phyloP scores from a whole-genome alignment of 768 basidiomycete species.

The Sporobolomyces phaffii region DNA sequence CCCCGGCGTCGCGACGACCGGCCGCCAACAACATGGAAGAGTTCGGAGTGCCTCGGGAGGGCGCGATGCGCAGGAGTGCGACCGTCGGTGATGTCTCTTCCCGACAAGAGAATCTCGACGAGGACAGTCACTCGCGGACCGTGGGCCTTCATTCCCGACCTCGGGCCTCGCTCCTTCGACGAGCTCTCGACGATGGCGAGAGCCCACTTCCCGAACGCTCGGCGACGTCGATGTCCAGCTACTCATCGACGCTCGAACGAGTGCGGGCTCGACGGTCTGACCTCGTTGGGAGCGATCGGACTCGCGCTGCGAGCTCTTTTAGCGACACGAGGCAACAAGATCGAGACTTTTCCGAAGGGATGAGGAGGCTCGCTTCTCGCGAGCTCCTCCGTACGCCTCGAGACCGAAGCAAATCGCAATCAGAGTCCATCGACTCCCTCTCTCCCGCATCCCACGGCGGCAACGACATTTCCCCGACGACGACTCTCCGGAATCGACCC shows the following conservation, averaged over 20 bases:
- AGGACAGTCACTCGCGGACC: not conserved
- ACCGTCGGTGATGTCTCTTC: not conserved
- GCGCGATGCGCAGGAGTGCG: not conserved
- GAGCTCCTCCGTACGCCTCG: not conserved
- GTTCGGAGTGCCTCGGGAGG: not conserved
- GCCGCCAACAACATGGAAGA: not conserved
- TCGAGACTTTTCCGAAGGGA: not conserved
- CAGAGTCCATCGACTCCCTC: not conserved
- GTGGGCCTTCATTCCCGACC: not conserved
- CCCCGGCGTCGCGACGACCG: not conserved
- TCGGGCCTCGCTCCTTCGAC: not conserved
- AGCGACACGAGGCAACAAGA: conserved; percentile 6
- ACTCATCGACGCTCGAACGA: conserved; percentile 3
- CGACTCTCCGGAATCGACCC: not conserved
- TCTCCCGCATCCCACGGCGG: no score
- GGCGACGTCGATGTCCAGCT: conserved; percentile 17
- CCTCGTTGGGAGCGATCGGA: conserved; percentile 5
- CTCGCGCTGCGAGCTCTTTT: conserved; percentile 9
- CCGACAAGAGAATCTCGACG: not conserved
- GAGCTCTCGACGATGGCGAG: not conserved
- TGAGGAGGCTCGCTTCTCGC: not conserved
- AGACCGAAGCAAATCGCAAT: not conserved
- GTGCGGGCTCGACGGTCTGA: not conserved
- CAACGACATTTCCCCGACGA: not conserved
- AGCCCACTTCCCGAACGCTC: conserved; percentile 1